A percentile compares a stretch with the other conserved stretches of the same genome.
Conservation (phyloP, 176 grass and related monocot genomes). For the Aechmea fasciata region DNA sequence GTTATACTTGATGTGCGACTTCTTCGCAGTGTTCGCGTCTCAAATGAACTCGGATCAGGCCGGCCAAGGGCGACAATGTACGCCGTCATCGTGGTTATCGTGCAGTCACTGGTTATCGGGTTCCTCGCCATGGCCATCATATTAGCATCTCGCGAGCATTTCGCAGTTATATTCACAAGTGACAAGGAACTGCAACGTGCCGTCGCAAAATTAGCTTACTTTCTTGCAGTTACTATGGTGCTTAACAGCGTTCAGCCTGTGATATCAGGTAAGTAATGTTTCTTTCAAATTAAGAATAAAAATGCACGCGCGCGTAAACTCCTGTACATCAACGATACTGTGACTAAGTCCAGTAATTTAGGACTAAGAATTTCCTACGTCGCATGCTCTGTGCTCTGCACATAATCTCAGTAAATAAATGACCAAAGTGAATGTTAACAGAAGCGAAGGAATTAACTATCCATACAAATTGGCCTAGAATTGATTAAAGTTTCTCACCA, state of each 20-base stretch:
- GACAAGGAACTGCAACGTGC: conserved; percentile 16
- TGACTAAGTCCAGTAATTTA: no score
- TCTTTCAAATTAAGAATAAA: no score
- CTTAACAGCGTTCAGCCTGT: conserved; percentile 61
- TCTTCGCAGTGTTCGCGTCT: conserved; percentile 35
- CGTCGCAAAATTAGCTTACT: conserved; percentile 32
- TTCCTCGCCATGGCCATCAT: conserved; percentile 33
- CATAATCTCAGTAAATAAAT: no score
- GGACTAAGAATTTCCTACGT: no score
- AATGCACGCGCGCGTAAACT: no score
- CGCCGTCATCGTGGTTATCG: conserved; percentile 32
- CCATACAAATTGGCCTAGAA: no score
- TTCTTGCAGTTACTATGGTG: conserved; percentile 50
- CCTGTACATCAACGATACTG: no score
- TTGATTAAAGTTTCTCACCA: no score
- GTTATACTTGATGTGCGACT: not conserved
- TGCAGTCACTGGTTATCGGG: conserved; percentile 29
- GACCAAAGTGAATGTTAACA: no score
- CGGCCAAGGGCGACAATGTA: conserved; percentile 30
- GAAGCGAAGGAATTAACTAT: no score
- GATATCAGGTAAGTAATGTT: conserved; percentile 24
- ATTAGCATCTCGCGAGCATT: conserved; percentile 16
- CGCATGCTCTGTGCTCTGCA: no score
- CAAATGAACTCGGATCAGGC: conserved; percentile 40
- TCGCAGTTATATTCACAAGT: conserved; percentile 28